Evolutionary conservation across 768 basidiomycete species (phyloP).

Genomic region (Lactifluus hygrophoroides): DNA sequence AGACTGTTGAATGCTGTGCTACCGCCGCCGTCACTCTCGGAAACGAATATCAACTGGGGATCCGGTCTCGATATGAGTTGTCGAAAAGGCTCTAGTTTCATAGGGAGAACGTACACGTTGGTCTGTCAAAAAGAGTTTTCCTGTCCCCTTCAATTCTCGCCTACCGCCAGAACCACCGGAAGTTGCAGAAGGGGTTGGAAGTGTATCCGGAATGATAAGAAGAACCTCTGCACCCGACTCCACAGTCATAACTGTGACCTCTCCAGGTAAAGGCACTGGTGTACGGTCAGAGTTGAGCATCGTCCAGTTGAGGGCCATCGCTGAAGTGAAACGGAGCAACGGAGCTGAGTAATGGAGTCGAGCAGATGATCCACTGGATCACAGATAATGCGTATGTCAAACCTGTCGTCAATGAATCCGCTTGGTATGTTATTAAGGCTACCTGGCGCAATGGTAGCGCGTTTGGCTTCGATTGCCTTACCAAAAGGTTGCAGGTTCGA

Average conservation of each 20-base stretch:
- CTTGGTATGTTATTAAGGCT: constrained; percentile 10
- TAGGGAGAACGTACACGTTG: constrained; percentile 46
- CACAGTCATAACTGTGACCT: constrained; percentile 48
- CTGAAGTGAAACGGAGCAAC: neutral
- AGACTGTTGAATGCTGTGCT: constrained; percentile 34
- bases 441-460: constrained; percentile 93
- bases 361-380: neutral
- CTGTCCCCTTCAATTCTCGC: constrained; percentile 50
- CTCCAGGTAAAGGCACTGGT: constrained; percentile 57
- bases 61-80: neutral
- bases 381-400: too few relatives aligned
- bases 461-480: constrained; percentile 84
- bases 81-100: neutral
- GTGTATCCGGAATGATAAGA: constrained; percentile 48
- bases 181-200: constrained; percentile 33
- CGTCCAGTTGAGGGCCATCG: constrained; percentile 65
- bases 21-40: constrained; percentile 7
- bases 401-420: too few relatives aligned
- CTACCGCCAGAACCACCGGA: constrained; percentile 47
- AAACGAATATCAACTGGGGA: constrained; percentile 54
- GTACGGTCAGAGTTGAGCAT: constrained; percentile 51
- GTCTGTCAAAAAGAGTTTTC: constrained; percentile 59
- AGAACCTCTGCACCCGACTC: constrained; percentile 50
- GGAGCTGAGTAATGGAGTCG: neutral
- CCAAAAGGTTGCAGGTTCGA: constrained; percentile 97